Percentiles rank a stretch among this genome's conserved stretches.
Evolutionary conservation across 495 filamentous ascomycete species (phyloP).

Genomic region (Glutinoglossum americanum): DNA sequence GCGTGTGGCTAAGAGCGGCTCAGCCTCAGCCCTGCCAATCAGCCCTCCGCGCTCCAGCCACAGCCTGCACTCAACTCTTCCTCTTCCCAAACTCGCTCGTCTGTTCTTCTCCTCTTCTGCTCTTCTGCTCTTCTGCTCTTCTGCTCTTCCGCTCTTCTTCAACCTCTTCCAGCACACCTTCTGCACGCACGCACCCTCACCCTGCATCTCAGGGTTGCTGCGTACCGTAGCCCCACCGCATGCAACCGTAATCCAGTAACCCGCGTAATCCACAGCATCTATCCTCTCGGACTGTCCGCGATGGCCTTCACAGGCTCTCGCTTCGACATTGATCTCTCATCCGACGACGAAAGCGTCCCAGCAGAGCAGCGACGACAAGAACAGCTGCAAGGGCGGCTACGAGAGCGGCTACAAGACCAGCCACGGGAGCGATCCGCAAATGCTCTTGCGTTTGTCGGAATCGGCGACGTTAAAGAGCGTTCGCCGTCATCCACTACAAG

Average conservation of each 20-base stretch:
- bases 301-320: slow-evolving; percentile 39
- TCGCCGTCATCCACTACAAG: slow-evolving; percentile 26
- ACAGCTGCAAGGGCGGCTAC: background rate
- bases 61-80: no score
- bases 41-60: background rate
- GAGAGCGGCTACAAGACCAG: no score
- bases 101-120: no score
- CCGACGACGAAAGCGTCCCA: slow-evolving; percentile 18
- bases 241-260: no score
- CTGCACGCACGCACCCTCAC: background rate
- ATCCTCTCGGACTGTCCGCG: no score
- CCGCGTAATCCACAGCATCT: no score
- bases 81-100: no score
- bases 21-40: background rate
- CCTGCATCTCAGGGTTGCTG: background rate
- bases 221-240: no score
- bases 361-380: background rate
- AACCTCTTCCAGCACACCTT: background rate
- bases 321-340: slow-evolving; percentile 30
- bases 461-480: slow-evolving; percentile 66
- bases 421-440: no score
- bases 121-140: no score
- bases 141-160: background rate
- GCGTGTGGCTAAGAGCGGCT: background rate
- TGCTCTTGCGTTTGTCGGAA: slow-evolving; percentile 21